Base-by-base conservation (phyloP, 1,284 basidiomycete species). In the Cryptococcus amylolentus region DNA sequence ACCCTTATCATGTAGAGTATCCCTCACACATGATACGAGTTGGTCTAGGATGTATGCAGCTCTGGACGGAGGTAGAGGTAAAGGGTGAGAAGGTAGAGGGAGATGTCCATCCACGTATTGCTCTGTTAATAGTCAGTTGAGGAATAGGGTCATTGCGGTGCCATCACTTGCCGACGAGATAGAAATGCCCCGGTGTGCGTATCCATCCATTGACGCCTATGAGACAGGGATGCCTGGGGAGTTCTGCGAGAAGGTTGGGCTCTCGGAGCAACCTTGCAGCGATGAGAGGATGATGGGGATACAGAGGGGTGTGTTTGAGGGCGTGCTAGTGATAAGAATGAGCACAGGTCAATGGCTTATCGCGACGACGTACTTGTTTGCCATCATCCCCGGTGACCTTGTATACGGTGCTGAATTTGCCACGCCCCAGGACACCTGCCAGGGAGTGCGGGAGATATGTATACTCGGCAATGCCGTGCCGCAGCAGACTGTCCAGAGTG, bases 211-310 rank as follows among this genome's bases (percentile, higher is more conserved):
- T 77, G 3, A 83, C 81, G 42, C 77, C 75, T 42, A 83, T 79
- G 26, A 83, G 72, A 60, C 81, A 82, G 1, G 81, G 82, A 66
- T 83, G 82, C 1, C 80, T 79, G 0, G 80, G 78, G 1, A 84
- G 72, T 64, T 83, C 79, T 1, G 81, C 80, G 14, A 84, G 72
- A 14, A 84, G 73, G 0, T 78, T 80, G 0, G 82, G 82, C 56
- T 84, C 82, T 28, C 82, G 78, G 0, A 84, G 69, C 9, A 84
- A 71, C 5, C 82, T 73, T 0, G 79, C 78, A 2, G 82, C 78
- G 52, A 84, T 83, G 26, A 84, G 72, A 5, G 81, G 81, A 61
- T 84, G 82, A 60, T 84, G 82, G 0, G 81, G 80, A 56, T 82
- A 80, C 18, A 84, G 72, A 4, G 82, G 79, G 2, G 82, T 84